Evolutionary conservation across 192 early-diverging fungal species (phyloP).

Genomic region (Gigaspora rosea): DNA sequence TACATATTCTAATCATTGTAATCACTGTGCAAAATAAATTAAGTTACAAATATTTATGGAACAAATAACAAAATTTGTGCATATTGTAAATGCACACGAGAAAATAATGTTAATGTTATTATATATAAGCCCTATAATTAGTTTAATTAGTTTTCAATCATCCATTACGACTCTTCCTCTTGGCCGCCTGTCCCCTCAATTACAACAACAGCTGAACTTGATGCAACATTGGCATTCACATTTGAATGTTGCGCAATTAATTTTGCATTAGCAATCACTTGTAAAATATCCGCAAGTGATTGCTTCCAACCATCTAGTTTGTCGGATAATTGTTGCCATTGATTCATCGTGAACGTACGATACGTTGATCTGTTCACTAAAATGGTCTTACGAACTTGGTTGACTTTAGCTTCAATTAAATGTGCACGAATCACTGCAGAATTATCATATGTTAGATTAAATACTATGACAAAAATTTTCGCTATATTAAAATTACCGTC

Average conservation of each 20-base stretch:
- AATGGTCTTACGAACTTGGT: constrained; percentile 84
- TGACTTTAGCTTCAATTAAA: constrained; percentile 92
- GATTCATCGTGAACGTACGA: constrained; percentile 75
- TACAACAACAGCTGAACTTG: background rate
- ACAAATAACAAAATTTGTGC: too few relatives aligned
- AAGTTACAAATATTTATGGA: too few relatives aligned
- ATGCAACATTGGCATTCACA: constrained; percentile 38
- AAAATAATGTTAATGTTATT: too few relatives aligned
- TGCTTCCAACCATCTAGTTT: constrained; percentile 78
- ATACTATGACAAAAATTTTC: background rate
- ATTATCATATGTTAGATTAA: background rate
- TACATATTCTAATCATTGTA: too few relatives aligned
- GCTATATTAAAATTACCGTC: constrained; percentile 48
- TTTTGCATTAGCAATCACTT: constrained; percentile 89
- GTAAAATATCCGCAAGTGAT: constrained; percentile 75
- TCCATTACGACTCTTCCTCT: background rate
- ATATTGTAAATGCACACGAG: too few relatives aligned
- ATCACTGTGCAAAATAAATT: too few relatives aligned
- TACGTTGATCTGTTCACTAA: constrained; percentile 82
- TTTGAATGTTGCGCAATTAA: constrained; percentile 57
- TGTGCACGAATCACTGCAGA: constrained; percentile 73
- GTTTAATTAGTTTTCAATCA: too few relatives aligned
- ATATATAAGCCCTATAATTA: too few relatives aligned
- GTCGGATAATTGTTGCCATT: constrained; percentile 78
- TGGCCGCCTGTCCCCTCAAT: constrained; percentile 10